Evolutionary conservation across 768 basidiomycete species (phyloP).

Genomic region (Paxillus ammoniavirescens): DNA sequence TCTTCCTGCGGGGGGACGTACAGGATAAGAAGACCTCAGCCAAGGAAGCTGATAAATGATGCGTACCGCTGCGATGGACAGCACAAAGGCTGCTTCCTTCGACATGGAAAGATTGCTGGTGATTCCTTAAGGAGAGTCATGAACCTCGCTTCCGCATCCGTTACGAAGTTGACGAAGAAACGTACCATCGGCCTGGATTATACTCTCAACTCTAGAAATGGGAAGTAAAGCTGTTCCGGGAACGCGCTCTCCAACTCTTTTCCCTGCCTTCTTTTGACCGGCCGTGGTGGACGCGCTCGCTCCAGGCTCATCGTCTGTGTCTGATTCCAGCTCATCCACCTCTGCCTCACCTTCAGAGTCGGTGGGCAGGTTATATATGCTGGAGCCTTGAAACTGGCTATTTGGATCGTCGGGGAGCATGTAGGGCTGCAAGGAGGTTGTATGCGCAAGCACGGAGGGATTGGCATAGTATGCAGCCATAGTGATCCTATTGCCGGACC

Average conservation of each 20-base stretch:
- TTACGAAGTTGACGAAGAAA: conserved; percentile 13
- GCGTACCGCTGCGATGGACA: conserved; percentile 74
- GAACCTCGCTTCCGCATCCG: conserved; percentile 15
- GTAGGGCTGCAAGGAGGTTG: conserved; percentile 33
- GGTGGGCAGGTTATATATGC: conserved; percentile 32
- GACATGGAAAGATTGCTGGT: conserved; percentile 66
- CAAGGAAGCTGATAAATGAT: neutral
- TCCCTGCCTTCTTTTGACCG: conserved; percentile 27
- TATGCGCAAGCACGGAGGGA: conserved; percentile 30
- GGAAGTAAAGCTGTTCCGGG: conserved; percentile 72
- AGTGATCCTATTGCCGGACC: conserved; percentile 11
- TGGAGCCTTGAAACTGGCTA: conserved; percentile 21
- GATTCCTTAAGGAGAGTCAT: conserved; percentile 40
- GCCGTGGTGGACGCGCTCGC: conserved; percentile 18
- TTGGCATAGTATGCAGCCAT: conserved; percentile 33
- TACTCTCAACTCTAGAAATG: conserved; percentile 65
- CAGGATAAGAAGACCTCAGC: conserved; percentile 11
- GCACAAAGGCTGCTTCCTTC: conserved; percentile 70
- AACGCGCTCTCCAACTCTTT: conserved; percentile 40
- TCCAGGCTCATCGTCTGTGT: conserved; percentile 30
- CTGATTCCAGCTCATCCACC: conserved; percentile 34
- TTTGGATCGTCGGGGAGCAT: conserved; percentile 24
- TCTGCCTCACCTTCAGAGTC: conserved; percentile 34
- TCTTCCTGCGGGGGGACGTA: conserved; percentile 58
- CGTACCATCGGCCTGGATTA: conserved; percentile 76